Conservation (phyloP, 2,329 filamentous ascomycete species). For the Aureobasidium sp. region DNA sequence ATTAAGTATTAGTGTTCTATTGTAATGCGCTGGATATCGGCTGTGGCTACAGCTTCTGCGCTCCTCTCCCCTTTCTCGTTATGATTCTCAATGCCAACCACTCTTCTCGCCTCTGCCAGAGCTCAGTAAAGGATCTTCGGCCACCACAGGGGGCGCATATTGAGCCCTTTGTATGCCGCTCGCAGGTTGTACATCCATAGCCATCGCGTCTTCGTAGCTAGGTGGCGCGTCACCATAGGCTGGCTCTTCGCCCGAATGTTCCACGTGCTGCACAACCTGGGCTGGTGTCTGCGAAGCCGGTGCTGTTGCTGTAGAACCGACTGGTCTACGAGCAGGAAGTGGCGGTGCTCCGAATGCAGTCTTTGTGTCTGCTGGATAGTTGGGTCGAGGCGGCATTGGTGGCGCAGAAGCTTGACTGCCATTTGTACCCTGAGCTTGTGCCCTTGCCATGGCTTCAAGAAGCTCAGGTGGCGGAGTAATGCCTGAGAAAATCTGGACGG, state of each 20-base stretch:
- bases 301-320: not conserved
- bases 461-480: conserved; percentile 74
- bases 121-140: conserved; percentile 24
- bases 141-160: conserved; percentile 44
- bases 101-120: conserved; percentile 27
- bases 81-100: conserved; percentile 19
- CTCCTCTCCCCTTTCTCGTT: not conserved
- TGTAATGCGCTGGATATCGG: not conserved
- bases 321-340: conserved; percentile 5
- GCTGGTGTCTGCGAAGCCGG: not conserved
- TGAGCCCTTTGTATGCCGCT: conserved; percentile 60
- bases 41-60: not conserved
- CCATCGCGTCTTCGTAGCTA: conserved; percentile 90
- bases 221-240: conserved; percentile 72
- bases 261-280: not conserved
- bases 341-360: conserved; percentile 4
- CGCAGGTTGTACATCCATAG: conserved; percentile 66
- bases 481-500: conserved; percentile 78
- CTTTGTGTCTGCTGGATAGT: not conserved
- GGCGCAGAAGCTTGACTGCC: conserved; percentile 24
- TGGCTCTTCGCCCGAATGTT: conserved; percentile 8
- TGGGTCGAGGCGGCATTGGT: not conserved
- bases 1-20: not conserved
- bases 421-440: conserved; percentile 18
- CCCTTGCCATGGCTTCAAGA: conserved; percentile 53